Base-by-base conservation (phyloP, 441 rosid genomes). In the Capsella rubella region DNA sequence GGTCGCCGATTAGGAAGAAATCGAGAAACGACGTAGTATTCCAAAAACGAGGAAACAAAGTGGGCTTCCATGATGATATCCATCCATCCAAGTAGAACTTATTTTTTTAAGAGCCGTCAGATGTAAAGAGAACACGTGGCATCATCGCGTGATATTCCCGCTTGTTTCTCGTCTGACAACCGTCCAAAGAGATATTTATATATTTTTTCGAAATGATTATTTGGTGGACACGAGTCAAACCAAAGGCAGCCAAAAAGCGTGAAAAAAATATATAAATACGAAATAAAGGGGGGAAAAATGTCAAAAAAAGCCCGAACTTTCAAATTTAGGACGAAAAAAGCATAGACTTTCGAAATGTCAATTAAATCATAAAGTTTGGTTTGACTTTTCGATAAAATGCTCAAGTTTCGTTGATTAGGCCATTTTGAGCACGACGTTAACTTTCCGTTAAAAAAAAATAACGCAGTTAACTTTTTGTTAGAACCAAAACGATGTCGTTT, bases 251-350 rank as follows among this genome's bases (percentile, higher is more conserved):
- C 25, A 21, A 9, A 69, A 69, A 60, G 42, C 52, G 51, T 15
- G 46, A 4, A 67, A 74, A 39, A 74, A 40, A 6, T 1, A 31
- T 5, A 5, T 15, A 40, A 21, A 1, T 50, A 58, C 68, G 78
- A 67, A 67, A 39, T 67, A 74, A 74, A 59, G 51, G 73, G 67
- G 7, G 14, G n/a, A n/a, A n/a, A n/a, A n/a, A n/a, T n/a, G n/a
- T n/a, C n/a, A n/a, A n/a, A n/a, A n/a, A n/a, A n/a, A n/a, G n/a
- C n/a, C n/a, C n/a, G n/a, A n/a, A n/a, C n/a, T n/a, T n/a, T n/a
- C n/a, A n/a, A n/a, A n/a, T n/a, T n/a, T n/a, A n/a, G n/a, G n/a
- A n/a, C n/a, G n/a, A n/a, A n/a, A n/a, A n/a, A n/a, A n/a, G n/a
- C n/a, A n/a, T n/a, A n/a, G n/a, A n/a, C n/a, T n/a, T n/a, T n/a